Evolutionary conservation across 257 asterid species (phyloP).

Genomic region (Schizonepeta tenuifolia): DNA sequence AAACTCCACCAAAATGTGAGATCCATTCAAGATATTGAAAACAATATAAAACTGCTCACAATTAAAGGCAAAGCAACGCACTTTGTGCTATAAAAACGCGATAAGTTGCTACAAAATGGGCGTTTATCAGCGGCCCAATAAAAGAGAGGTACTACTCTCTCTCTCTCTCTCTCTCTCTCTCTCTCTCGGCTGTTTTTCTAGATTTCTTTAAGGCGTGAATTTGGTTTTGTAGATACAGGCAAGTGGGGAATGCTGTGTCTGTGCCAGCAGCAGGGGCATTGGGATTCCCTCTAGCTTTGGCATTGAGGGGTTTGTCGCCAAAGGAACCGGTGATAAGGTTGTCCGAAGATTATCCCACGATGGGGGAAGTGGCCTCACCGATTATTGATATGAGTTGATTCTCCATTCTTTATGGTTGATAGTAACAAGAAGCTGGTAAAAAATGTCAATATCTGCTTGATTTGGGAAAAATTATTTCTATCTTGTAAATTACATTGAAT

Average conservation of each 20-base stretch:
- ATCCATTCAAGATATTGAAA: too few species aligned
- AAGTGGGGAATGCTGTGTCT: slow-evolving; percentile 93
- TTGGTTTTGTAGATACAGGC: slow-evolving; percentile 57
- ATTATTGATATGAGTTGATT: slow-evolving; percentile 21
- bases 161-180: too few species aligned
- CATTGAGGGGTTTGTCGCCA: slow-evolving; percentile 46
- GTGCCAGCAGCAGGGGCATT: slow-evolving; percentile 84
- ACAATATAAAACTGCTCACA: too few species aligned
- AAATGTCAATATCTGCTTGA: too few species aligned
- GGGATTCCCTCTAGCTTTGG: slow-evolving; percentile 63
- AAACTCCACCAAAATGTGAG: too few species aligned
- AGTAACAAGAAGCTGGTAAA: neutral
- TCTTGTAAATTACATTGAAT: too few species aligned
- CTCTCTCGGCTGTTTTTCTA: neutral
- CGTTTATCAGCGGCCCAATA: slow-evolving; percentile 73
- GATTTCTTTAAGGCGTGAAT: neutral
- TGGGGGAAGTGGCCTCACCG: slow-evolving; percentile 36
- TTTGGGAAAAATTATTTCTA: too few species aligned
- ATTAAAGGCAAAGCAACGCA: too few species aligned
- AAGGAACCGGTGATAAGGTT: slow-evolving; percentile 44
- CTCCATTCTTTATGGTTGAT: neutral
- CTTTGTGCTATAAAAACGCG: too few species aligned
- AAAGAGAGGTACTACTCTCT: slow-evolving; percentile 62
- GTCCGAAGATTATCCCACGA: slow-evolving; percentile 52
- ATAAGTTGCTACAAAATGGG: too few species aligned